Conservation (phyloP, 176 grass and related monocot species). For the Urochloa ruziziensis region DNA sequence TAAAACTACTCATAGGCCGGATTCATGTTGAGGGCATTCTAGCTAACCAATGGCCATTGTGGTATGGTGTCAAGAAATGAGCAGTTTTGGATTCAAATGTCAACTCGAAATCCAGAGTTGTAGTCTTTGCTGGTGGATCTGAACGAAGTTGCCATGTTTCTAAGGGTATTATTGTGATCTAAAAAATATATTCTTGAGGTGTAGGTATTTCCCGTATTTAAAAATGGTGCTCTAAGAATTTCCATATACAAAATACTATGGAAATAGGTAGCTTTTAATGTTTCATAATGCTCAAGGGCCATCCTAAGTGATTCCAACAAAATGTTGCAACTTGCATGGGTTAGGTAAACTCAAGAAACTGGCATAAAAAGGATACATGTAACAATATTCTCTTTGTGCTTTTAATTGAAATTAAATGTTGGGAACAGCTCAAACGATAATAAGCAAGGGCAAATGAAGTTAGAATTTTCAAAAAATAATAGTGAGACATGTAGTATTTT, state of each 20-base stretch:
- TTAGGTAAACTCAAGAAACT: neutral
- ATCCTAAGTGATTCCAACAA: neutral
- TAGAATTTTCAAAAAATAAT: neutral
- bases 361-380: neutral
- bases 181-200: neutral
- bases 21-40: neutral
- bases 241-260: neutral
- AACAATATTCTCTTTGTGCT: neutral
- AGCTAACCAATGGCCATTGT: neutral
- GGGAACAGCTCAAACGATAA: neutral
- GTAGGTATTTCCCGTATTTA: neutral
- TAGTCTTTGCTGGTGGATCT: neutral
- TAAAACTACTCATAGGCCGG: neutral
- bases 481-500: neutral
- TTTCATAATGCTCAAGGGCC: neutral
- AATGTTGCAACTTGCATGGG: neutral
- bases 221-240: neutral
- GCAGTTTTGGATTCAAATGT: neutral
- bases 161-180: neutral
- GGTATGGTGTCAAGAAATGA: neutral
- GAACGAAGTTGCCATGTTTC: neutral
- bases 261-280: neutral
- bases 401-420: neutral
- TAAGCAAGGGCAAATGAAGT: neutral
- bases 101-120: neutral